Evolutionary conservation across 2,329 filamentous ascomycete species (phyloP), one percentile per base, ranked within the genome.

Genomic region (Aaosphaeria arxii): DNA sequence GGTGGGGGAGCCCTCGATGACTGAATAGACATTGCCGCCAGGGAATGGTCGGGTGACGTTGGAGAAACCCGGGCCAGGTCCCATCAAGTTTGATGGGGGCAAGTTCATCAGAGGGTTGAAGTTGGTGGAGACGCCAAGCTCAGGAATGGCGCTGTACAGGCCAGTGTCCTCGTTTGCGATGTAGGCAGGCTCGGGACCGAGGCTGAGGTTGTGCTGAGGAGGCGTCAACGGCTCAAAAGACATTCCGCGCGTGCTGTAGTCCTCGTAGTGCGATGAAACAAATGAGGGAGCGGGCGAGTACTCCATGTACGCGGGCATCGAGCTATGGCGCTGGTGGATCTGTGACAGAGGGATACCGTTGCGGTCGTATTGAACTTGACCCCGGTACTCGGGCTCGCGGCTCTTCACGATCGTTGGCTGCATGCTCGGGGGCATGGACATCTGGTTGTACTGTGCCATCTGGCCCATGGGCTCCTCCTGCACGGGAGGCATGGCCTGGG

Each of bases 241-340:
- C 63, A 97, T 85, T 44, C 91, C 94, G 49, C 94, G 88, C 69
- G 91, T 92, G 82, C 90, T 95, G 78, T 96, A 99, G 70, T 97
- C 92, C 68, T 97, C 94, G 63, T 92, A 96, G 64, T 96, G 91
- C 1, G 94, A 97, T n/a, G 94, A 97, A 45, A 96, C 91, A 65
- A 97, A 97, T 1, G 94, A 97, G 2, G 94, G 94, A 0, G 94
- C 94, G 45, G 94, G 94, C 11, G 94, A 99, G 77, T 97, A 99
- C 73, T 99, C 94, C 71, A 97, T 86, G 70, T 95, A 99, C 17
- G 91, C 88, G 43, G 94, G 94, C 91, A 99, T 96, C n/a, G 94
- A 99, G 52, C 91, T 88, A 74, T 97, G 92, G 48, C 94, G 87
- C 71, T 96, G 89, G 74, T 95, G 91, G 45, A 86, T 79, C 65